A percentile compares a stretch with the other conserved stretches of the same genome.
These are phyloP conservation scores for Saccharomycopsis oosterbeekiorum DNA, from an alignment of 805 yeast genomes.

Conservation along the genomic window DNA sequence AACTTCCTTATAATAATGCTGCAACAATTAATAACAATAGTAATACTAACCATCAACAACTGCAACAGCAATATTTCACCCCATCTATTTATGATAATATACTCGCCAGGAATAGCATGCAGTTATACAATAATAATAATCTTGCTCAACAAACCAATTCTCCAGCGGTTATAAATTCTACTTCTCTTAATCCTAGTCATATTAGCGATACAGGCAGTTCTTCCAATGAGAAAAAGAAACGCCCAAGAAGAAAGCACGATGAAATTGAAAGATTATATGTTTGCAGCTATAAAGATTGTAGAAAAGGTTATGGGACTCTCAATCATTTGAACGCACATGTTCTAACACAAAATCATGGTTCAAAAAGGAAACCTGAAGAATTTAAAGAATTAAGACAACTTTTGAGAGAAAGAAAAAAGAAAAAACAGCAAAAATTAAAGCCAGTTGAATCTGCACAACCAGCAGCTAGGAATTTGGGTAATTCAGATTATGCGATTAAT, in stretches of 20 bases:
- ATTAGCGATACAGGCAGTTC: neutral
- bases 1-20: neutral
- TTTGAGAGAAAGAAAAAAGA: conserved; percentile 32
- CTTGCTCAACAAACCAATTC: neutral
- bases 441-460: neutral
- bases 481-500: neutral
- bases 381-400: conserved; percentile 39
- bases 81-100: neutral
- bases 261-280: conserved; percentile 47
- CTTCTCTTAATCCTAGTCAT: neutral
- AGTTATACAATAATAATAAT: neutral
- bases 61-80: neutral
- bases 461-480: neutral
- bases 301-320: conserved; percentile 49
- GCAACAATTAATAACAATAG: neutral
- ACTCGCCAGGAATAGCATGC: neutral
- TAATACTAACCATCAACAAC: neutral
- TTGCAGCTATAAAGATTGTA: conserved; percentile 38
- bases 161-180: neutral
- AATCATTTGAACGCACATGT: conserved; percentile 53
- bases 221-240: conserved; percentile 25
- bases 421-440: conserved; percentile 19
- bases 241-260: conserved; percentile 44
- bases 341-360: conserved; percentile 42
- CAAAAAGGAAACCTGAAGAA: conserved; percentile 44